phyloP scores from a whole-genome alignment of 352 stramenopile species.

The Blastocystis sp. region DNA sequence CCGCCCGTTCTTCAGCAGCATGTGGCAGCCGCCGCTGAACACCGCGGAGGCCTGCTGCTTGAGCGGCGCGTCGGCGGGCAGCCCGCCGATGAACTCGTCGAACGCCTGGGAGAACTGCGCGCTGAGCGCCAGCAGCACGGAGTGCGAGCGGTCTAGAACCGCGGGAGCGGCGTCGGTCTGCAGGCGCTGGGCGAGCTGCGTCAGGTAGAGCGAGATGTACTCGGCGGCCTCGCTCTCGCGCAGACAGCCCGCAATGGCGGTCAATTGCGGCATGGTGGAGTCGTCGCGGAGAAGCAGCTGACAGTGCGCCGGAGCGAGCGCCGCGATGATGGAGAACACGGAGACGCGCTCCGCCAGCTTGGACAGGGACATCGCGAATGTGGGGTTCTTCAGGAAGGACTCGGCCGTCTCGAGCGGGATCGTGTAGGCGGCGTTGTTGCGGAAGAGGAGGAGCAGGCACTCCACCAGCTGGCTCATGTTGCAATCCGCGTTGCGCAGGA shows the following conservation, averaged over 20 bases:
- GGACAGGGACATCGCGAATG: conserved; percentile 1
- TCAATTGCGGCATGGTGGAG: background rate
- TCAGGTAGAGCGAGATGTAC: background rate
- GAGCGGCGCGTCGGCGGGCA: conserved; percentile 8
- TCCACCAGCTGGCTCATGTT: conserved; percentile 59
- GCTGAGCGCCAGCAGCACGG: conserved; percentile 34
- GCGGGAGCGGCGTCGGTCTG: background rate
- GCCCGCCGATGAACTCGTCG: background rate
- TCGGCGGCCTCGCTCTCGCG: background rate
- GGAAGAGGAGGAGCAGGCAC: conserved; percentile 42
- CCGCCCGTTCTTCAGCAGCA: conserved; percentile 52
- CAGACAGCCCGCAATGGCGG: background rate
- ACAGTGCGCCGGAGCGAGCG: background rate
- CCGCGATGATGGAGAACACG: conserved; percentile 1
- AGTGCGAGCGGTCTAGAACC: conserved; percentile 7
- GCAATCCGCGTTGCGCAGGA: conserved; percentile 8
- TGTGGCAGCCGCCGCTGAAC: conserved; percentile 45
- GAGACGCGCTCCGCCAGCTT: conserved; percentile 30
- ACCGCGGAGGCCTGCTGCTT: background rate
- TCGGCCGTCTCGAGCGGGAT: conserved; percentile 5
- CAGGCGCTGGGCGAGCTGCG: background rate
- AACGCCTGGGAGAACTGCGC: conserved; percentile 40
- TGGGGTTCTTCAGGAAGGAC: conserved; percentile 31
- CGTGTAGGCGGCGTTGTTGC: conserved; percentile 20
- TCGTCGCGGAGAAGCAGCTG: background rate